Base-by-base conservation (phyloP, 2,329 filamentous ascomycete genomes). In the Trichoderma oligosporum region DNA sequence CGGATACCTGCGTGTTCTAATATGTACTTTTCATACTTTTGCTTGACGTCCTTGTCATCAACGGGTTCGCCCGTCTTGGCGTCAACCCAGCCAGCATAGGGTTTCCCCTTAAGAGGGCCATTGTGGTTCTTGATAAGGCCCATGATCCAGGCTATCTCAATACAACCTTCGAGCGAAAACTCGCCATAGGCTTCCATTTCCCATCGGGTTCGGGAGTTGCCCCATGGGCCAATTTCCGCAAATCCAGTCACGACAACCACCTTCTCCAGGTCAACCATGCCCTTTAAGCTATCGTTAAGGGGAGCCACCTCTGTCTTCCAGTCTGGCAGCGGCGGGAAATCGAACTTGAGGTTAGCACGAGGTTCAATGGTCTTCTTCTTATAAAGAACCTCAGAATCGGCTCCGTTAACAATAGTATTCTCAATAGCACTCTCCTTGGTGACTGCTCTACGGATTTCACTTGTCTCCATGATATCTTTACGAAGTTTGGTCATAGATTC, bases 141-240 rank as follows among this genome's bases (percentile, higher is more conserved):
- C 93, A 97, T 99, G 74, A 99, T 91, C 94, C 94, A 99, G 29
- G 94, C 92, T 94, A 99, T 99, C 76, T 99, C 94, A 60, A 99
- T 88, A 68, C 94, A 97, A 27, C 94, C 94, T 74, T 99, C 95
- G 12, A 99, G 84, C 7, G 94, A 97, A 78, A 99, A 99, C 69
- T 96, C 84, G 70, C 94, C 94, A 64, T 92, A 86, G 1, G 94
- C 92, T 74, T 99, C 94, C 93, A 99, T 99, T 78, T 99, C 94
- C 94, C 94, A 99, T 61, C 94, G 86, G 44, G 94, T 99, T 67
- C 94, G 86, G 2, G 94, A 93, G 79, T 97, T 99, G 79, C 94
- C 94, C 95, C 94, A 99, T 7, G 94, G 94, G 46, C 94, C 92
- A 61, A 97, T 85, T 73, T 99, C 94, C 55, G 94, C 85, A 70